Percentiles rank a stretch among this genome's conserved stretches.
These are phyloP conservation scores for Metschnikowia reukaufii DNA, from an alignment of 805 yeast species.

Conservation along the genomic window DNA sequence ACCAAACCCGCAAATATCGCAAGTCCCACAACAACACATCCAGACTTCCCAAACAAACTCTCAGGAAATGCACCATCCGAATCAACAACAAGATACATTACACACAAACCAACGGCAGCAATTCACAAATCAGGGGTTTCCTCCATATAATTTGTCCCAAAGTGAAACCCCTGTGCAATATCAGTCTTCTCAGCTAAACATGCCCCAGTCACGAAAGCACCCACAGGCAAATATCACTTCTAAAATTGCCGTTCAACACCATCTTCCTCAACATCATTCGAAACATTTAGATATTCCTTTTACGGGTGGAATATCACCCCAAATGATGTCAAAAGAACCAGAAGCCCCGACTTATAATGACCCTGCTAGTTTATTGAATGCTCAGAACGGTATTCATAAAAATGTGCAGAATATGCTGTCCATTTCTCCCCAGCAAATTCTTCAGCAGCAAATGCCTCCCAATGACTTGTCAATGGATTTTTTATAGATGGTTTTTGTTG, in stretches of 20 bases:
- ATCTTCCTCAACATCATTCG: slow-evolving; percentile 13
- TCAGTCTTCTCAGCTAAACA: slow-evolving; percentile 10
- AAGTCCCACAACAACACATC: slow-evolving; percentile 12
- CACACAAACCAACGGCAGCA: slow-evolving; percentile 10
- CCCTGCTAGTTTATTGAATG: slow-evolving; percentile 1
- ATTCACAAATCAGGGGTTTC: slow-evolving; percentile 1
- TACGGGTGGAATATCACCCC: slow-evolving; percentile 17
- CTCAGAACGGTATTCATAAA: background rate
- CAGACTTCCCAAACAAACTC: slow-evolving; percentile 12
- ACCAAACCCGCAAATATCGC: slow-evolving; percentile 11
- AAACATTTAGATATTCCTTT: slow-evolving; percentile 13
- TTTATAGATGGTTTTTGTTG: slow-evolving; percentile 18
- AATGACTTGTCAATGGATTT: slow-evolving; percentile 27
- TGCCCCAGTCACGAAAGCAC: slow-evolving; percentile 6
- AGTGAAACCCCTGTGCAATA: slow-evolving; percentile 6
- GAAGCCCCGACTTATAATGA: slow-evolving; percentile 5
- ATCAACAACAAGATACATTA: slow-evolving; percentile 9
- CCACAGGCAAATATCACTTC: slow-evolving; percentile 5
- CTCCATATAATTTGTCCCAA: slow-evolving; percentile 7
- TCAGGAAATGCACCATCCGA: slow-evolving; percentile 3
- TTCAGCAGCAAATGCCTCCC: slow-evolving; percentile 29
- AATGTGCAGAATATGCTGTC: slow-evolving; percentile 14
- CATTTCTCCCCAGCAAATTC: slow-evolving; percentile 42
- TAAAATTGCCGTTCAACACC: slow-evolving; percentile 11
- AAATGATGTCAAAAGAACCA: slow-evolving; percentile 19